Conservation (phyloP, 139 green algal species). For the Gonium pectorale region DNA sequence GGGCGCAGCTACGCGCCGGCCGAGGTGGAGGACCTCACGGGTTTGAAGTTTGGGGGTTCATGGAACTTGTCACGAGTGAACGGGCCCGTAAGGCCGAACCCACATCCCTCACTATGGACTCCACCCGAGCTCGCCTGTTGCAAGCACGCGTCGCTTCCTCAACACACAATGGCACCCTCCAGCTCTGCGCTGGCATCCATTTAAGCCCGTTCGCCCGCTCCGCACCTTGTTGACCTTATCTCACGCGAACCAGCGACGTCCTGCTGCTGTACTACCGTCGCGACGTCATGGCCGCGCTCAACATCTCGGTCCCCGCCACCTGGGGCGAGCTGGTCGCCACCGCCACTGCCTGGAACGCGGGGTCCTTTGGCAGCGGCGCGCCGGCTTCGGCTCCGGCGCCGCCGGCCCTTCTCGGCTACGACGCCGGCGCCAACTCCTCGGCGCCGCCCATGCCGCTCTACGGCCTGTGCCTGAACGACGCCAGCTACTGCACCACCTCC, state of each 20-base stretch:
- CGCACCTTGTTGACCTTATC: neutral
- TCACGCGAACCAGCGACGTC: neutral
- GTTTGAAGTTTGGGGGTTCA: too few species aligned
- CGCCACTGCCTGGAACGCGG: neutral
- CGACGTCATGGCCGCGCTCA: neutral
- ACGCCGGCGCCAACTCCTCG: neutral
- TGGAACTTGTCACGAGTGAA: too few species aligned
- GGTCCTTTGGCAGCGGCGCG: neutral
- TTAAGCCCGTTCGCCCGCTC: too few species aligned
- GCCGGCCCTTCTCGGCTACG: neutral
- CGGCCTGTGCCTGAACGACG: slow-evolving; percentile 31
- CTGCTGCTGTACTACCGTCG: slow-evolving; percentile 25
- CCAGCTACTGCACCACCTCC: neutral
- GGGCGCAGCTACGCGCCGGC: too few species aligned
- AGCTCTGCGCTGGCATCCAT: neutral
- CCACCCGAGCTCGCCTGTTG: neutral
- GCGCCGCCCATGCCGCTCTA: neutral
- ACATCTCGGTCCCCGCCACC: neutral
- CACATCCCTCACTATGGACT: too few species aligned
- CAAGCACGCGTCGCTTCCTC: neutral
- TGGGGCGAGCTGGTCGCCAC: slow-evolving; percentile 8
- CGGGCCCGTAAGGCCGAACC: too few species aligned
- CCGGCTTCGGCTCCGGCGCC: too few species aligned
- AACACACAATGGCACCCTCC: neutral
- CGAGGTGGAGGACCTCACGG: too few species aligned